These are phyloP conservation scores for Camellia sinensis DNA, from an alignment of 148 eudicot genomes.

Conservation along the genomic window DNA sequence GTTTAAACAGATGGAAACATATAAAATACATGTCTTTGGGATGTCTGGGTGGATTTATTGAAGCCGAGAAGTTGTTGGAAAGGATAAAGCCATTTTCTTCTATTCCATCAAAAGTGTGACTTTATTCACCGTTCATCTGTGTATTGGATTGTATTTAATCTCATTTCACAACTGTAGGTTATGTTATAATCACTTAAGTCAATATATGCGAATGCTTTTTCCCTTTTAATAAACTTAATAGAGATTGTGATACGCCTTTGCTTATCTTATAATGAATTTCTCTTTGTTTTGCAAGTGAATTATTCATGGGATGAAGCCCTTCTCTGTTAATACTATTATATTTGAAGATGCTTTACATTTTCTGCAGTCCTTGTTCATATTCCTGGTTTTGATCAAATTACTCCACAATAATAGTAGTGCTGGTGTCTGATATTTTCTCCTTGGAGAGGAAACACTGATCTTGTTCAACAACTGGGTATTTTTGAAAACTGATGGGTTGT, in stretches of 20 bases:
- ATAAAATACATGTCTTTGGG: conserved; percentile 77
- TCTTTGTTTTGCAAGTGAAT: not conserved
- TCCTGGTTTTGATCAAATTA: not conserved
- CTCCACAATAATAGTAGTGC: not conserved
- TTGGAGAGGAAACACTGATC: not conserved
- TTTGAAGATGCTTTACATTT: not conserved
- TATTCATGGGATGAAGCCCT: not conserved
- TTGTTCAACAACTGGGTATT: not conserved
- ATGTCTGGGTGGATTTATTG: conserved; percentile 81
- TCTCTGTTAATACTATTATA: not conserved
- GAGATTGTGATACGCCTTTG: not conserved
- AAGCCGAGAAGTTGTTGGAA: conserved; percentile 68
- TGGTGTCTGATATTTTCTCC: not conserved
- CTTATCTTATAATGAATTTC: not conserved
- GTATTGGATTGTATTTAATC: not conserved
- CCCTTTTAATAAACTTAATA: not conserved
- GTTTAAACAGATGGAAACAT: conserved; percentile 66
- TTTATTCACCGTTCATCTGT: not conserved
- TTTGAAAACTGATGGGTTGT: not conserved
- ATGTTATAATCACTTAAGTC: not conserved
- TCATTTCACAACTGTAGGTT: not conserved
- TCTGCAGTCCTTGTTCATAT: not conserved
- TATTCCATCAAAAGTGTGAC: conserved; percentile 18
- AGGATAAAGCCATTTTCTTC: conserved; percentile 59
- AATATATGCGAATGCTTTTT: not conserved